These are phyloP conservation scores for Inonotus hispidus DNA, from an alignment of 1,284 basidiomycete species.

Conservation along the genomic window DNA sequence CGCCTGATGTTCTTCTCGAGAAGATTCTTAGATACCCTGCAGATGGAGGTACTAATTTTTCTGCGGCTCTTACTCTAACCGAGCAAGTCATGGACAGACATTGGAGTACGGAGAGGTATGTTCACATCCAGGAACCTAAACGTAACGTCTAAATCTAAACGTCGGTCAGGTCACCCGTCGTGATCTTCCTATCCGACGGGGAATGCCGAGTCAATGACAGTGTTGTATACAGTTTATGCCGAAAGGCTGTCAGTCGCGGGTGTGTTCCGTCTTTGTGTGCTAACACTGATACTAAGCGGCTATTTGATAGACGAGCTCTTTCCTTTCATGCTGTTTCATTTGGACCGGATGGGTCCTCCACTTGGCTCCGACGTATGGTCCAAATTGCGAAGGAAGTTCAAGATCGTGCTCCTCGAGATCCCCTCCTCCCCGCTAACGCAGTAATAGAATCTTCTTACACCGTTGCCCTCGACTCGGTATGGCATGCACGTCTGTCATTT, in stretches of 20 bases:
- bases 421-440: slow-evolving; percentile 33
- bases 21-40: slow-evolving; percentile 31
- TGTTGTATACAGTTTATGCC: slow-evolving; percentile 41
- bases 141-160: background rate
- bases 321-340: slow-evolving; percentile 60
- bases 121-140: background rate
- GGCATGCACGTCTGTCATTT: background rate
- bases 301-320: slow-evolving; percentile 43
- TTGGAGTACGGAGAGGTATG: slow-evolving; percentile 54
- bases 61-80: slow-evolving; percentile 35
- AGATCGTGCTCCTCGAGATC: slow-evolving; percentile 40
- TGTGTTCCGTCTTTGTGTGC: slow-evolving; percentile 22
- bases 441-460: slow-evolving; percentile 45
- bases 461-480: slow-evolving; percentile 49
- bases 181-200: slow-evolving; percentile 63
- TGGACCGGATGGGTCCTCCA: slow-evolving; percentile 34
- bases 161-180: slow-evolving; percentile 42
- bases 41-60: slow-evolving; percentile 45
- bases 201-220: slow-evolving; percentile 39
- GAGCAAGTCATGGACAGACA: slow-evolving; percentile 38
- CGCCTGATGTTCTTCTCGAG: slow-evolving; percentile 42
- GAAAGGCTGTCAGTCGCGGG: slow-evolving; percentile 44
- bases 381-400: slow-evolving; percentile 48
- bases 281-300: background rate
- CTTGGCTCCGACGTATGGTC: slow-evolving; percentile 45